These are phyloP conservation scores for Tylopilus sp. DNA, from an alignment of 1,284 basidiomycete genomes.

Conservation along the genomic window DNA sequence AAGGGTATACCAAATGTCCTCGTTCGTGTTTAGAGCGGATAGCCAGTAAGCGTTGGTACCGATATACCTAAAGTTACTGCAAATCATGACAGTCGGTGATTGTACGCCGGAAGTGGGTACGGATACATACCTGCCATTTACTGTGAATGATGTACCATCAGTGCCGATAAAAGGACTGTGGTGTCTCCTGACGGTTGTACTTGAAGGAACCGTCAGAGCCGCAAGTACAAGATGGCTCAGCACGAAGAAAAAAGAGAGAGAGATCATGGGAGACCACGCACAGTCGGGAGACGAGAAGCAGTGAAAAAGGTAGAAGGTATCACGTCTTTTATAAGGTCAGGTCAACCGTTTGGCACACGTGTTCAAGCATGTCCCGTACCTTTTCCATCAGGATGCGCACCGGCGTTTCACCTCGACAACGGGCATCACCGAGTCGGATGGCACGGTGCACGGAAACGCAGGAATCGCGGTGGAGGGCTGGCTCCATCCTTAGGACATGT, in stretches of 20 bases:
- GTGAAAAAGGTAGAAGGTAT: background rate
- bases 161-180: slow-evolving; percentile 40
- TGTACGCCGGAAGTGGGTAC: background rate
- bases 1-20: slow-evolving; percentile 58
- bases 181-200: slow-evolving; percentile 11
- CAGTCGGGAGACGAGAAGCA: slow-evolving; percentile 1
- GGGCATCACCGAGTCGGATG: slow-evolving; percentile 1
- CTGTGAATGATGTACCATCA: slow-evolving; percentile 42
- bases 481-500: no score
- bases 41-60: slow-evolving; percentile 73
- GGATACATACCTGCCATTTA: slow-evolving; percentile 45
- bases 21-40: slow-evolving; percentile 47
- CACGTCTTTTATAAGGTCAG: slow-evolving; percentile 20
- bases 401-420: slow-evolving; percentile 4
- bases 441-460: background rate
- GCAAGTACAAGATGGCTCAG: slow-evolving; percentile 16
- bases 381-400: background rate
- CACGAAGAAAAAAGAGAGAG: slow-evolving; percentile 15
- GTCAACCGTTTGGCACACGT: slow-evolving; percentile 2
- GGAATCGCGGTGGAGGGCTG: background rate
- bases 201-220: slow-evolving; percentile 14
- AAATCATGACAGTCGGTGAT: slow-evolving; percentile 3
- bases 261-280: slow-evolving; percentile 18
- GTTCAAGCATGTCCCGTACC: background rate
- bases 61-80: slow-evolving; percentile 50